Evolutionary conservation across 768 basidiomycete species (phyloP).

Genomic region (Pholiota conissans): DNA sequence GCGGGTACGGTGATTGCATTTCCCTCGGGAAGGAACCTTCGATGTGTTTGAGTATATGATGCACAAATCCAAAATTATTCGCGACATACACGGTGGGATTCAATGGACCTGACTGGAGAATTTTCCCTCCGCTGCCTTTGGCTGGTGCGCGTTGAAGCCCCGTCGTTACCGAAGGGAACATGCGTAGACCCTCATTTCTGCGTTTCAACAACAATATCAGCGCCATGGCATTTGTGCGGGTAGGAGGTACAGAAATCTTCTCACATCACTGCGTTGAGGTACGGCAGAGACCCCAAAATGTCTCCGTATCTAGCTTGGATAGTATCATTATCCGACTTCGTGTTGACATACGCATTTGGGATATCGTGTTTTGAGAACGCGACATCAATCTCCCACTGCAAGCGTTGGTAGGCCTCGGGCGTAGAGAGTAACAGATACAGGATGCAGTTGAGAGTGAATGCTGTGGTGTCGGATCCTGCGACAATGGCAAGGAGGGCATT

Average conservation of each 20-base stretch:
- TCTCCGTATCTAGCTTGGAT: conserved; percentile 5
- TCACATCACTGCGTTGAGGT: conserved; percentile 35
- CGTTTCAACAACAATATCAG: not conserved
- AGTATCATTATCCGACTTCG: not conserved
- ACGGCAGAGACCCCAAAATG: conserved; percentile 22
- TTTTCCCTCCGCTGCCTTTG: conserved; percentile 26
- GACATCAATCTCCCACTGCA: conserved; percentile 28
- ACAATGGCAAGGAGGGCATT: conserved; percentile 27
- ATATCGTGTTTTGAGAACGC: conserved; percentile 13
- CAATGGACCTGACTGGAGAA: conserved; percentile 10
- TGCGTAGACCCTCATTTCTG: conserved; percentile 38
- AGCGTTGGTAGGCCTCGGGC: conserved; percentile 19
- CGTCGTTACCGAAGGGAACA: conserved; percentile 34
- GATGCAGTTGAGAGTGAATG: conserved; percentile 20
- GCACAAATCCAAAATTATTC: too few relatives aligned
- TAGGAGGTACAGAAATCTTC: too few relatives aligned
- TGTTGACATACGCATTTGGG: conserved; percentile 3
- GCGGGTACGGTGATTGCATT: conserved; percentile 34
- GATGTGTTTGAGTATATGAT: conserved; percentile 4
- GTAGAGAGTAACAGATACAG: conserved; percentile 26
- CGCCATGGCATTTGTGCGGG: not conserved
- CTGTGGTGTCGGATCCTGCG: conserved; percentile 30
- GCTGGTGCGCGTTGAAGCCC: conserved; percentile 30
- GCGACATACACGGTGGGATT: not conserved
- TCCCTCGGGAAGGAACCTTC: conserved; percentile 39